Evolutionary conservation across 352 stramenopile genomes (phyloP).

Genomic region (Pythium aristosporum): DNA sequence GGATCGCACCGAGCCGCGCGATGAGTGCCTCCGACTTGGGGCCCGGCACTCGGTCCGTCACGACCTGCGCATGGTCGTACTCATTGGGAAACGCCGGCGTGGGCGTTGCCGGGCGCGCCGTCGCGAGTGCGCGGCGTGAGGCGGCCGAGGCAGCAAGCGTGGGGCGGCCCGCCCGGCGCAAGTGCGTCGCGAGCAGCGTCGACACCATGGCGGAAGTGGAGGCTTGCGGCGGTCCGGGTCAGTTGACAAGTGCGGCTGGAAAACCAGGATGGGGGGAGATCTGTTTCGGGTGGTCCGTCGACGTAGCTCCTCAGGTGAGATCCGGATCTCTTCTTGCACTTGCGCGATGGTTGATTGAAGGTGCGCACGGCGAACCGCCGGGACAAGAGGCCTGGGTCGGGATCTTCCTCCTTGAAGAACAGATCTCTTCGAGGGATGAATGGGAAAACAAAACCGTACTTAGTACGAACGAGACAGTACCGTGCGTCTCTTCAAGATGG

Average conservation of each 20-base stretch:
- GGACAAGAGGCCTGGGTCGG: too few species aligned
- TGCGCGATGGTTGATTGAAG: too few species aligned
- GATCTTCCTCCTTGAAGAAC: conserved; percentile 4
- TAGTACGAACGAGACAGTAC: neutral
- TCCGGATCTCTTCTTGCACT: too few species aligned
- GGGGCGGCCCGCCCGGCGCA: neutral
- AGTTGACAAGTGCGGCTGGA: neutral
- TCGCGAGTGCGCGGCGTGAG: conserved; percentile 5
- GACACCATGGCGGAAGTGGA: neutral
- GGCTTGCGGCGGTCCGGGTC: neutral
- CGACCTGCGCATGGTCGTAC: conserved; percentile 45
- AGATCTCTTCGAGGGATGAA: neutral
- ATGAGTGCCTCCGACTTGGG: conserved; percentile 66
- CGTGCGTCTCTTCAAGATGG: neutral
- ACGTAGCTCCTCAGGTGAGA: too few species aligned
- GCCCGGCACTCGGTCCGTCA: conserved; percentile 57
- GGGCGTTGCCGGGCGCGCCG: conserved; percentile 37
- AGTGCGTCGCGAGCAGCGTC: neutral
- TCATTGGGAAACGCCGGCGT: conserved; percentile 65
- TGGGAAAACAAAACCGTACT: conserved; percentile 4
- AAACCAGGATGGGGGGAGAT: neutral
- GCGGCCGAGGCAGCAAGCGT: neutral
- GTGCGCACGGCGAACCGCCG: too few species aligned
- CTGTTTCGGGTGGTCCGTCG: too few species aligned
- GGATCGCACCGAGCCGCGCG: conserved; percentile 44